These are phyloP conservation scores for Pleurotus pulmonarius DNA, from an alignment of 768 basidiomycete species.

Conservation along the genomic window DNA sequence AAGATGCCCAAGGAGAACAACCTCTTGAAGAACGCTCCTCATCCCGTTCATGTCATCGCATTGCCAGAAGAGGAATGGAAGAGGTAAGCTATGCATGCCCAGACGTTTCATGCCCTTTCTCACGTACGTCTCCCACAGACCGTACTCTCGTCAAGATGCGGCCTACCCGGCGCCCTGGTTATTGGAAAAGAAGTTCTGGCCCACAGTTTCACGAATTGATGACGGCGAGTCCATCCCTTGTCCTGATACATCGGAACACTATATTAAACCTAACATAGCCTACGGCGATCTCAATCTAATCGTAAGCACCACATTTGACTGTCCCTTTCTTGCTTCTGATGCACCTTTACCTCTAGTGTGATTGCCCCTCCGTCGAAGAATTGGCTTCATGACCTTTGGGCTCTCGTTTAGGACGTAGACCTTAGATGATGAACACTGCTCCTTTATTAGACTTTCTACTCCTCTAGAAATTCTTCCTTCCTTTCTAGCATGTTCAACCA, in stretches of 20 bases:
- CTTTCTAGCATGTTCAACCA: conserved; percentile 64
- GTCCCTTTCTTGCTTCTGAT: conserved; percentile 3
- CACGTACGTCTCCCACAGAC: conserved; percentile 38
- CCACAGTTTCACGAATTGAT: conserved; percentile 85
- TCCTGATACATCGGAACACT: not conserved
- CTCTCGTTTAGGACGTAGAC: conserved; percentile 10
- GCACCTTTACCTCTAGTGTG: conserved; percentile 49
- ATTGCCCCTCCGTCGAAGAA: conserved; percentile 85
- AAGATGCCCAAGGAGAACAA: conserved; percentile 92
- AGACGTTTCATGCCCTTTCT: not conserved
- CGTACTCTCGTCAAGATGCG: conserved; percentile 88
- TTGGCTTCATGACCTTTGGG: conserved; percentile 35
- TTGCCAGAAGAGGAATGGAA: conserved; percentile 83
- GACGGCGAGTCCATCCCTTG: conserved; percentile 60
- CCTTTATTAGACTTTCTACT: conserved; percentile 35
- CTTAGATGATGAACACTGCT: conserved; percentile 12
- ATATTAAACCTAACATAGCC: conserved; percentile 39
- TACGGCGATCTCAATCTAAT: conserved; percentile 92
- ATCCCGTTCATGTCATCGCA: conserved; percentile 73
- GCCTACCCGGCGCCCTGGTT: conserved; percentile 86
- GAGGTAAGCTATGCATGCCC: conserved; percentile 41
- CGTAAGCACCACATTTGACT: conserved; percentile 41
- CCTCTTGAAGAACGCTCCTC: conserved; percentile 90
- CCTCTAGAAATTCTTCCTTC: conserved; percentile 42
- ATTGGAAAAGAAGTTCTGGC: conserved; percentile 94